Base-by-base conservation (phyloP, 179 eudicot species). In the Heliamphora pulchella region DNA sequence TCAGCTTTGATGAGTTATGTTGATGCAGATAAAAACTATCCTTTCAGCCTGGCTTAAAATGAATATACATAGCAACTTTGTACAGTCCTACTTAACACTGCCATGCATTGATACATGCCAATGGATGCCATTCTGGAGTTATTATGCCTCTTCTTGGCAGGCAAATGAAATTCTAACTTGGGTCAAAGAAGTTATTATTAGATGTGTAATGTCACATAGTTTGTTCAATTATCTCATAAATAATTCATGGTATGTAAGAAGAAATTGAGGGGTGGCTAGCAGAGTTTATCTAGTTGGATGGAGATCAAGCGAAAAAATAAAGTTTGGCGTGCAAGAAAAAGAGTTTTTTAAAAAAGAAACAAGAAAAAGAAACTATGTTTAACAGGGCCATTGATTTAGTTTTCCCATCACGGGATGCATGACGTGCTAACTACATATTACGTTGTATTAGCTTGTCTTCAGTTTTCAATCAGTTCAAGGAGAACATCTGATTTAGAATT, bases 391-490 rank as follows among this genome's bases (percentile, higher is more conserved):
- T 71, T 46, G 18, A 46, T n/a, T 17, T n/a, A 44, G 8, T 75
- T 75, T 58, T 59, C 63, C 54, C 44, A n/a, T 18, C 48, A 57
- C 46, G 18, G 11, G 57, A 47, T 76, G 2, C 22, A 6, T 47
- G 58, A 5, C 47, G 58, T 76, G 44, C 62, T 9, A n/a, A 46
- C 44, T 46, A 3, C 13, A 62, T 47, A 20, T 20, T 44, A 11
- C 78, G n/a, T 76, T 65, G 44, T 20, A 15, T 77, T 77, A 50
- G 47, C 61, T 8, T 18, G 71, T 48, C 44, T 18, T 77, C 48
- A 8, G 69, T 20, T 14, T 22, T 62, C 70, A 76, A 43, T 44
- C 17, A 61, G 68, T 75, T 44, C 7, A n/a, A 75, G 9, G 6
- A 63, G 50, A 31, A 50, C 41, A 22, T 14, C 11, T 14, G 11